Evolutionary conservation across 1,139 yeast species (phyloP), one percentile per base, ranked within the genome.

Genomic region (Zygosaccharomyces sapae): DNA sequence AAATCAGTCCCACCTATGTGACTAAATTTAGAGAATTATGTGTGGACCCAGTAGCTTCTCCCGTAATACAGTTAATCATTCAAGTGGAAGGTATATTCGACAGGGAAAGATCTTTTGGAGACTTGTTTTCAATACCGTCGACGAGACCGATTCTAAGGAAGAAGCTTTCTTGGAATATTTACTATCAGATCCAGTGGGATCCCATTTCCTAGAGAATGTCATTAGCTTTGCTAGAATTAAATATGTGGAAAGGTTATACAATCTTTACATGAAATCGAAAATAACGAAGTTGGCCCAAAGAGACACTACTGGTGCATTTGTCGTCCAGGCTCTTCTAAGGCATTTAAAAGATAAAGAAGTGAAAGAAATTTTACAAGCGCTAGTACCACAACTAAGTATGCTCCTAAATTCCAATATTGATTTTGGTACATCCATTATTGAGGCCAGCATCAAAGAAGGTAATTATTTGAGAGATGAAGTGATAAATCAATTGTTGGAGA

Each of bases 151-250:
- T 48, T 56, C 79, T 0, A 77, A 81, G 49, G 96, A 89, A 63
- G 88, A 80, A 54, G 79, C 92, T 1, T 89, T 85, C 65, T 83
- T 89, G 34, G 96, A 89, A 63, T 86, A 86, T 62, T 72, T 90
- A 48, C 70, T 90, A 44, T 82, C 94, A 5, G 96, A 90, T 61
- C 75, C 95, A 0, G 88, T 89, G 12, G 98, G 97, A 0, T 84
- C 95, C 1, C 97, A 89, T 68, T 89, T 90, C 70, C 72, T 90
- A 37, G 90, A 90, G 66, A 76, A 83, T 16, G 76, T 81, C 19
- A 73, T 89, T 45, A 78, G 77, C 43, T 79, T 77, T 47, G 85
- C 85, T 43, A 81, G 94, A 55, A 69, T 78, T 51, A 83, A 80
- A 56, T 80, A 80, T 59, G 77, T 85, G 38, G 86, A 83, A 56